Evolutionary conservation across 306 rosid genomes (phyloP).

Genomic region (Cucurbita argyrosperma): DNA sequence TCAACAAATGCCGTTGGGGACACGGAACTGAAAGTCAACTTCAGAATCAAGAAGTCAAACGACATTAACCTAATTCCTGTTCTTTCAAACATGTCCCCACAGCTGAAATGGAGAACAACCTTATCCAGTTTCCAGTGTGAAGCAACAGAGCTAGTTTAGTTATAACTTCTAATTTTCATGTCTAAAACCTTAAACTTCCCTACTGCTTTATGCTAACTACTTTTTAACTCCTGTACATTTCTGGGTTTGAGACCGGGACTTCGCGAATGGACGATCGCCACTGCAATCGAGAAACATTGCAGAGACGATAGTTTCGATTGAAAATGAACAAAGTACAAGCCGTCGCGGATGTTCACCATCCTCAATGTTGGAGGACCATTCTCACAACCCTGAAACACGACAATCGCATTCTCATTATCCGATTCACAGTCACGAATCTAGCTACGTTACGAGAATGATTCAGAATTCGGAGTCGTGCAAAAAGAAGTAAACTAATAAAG

Average conservation of each 20-base stretch:
- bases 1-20: background rate
- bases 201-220: background rate
- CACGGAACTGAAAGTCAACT: background rate
- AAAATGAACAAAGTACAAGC: slow-evolving; percentile 60
- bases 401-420: background rate
- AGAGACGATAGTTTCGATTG: slow-evolving; percentile 46
- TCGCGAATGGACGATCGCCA: slow-evolving; percentile 59
- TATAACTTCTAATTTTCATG: background rate
- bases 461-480: no score
- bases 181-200: background rate
- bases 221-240: slow-evolving; percentile 29
- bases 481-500: no score
- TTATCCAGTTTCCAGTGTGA: background rate
- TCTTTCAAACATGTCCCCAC: background rate
- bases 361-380: slow-evolving; percentile 44
- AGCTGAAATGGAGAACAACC: background rate
- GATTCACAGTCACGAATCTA: background rate
- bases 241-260: slow-evolving; percentile 57
- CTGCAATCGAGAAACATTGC: slow-evolving; percentile 81
- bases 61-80: background rate
- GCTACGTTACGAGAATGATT: background rate
- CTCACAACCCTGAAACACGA: slow-evolving; percentile 27
- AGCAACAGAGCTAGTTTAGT: background rate
- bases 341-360: slow-evolving; percentile 68
- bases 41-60: background rate